These are phyloP conservation scores for Rhizopus delemar DNA, from an alignment of 371 early-diverging fungal species.

Conservation along the genomic window DNA sequence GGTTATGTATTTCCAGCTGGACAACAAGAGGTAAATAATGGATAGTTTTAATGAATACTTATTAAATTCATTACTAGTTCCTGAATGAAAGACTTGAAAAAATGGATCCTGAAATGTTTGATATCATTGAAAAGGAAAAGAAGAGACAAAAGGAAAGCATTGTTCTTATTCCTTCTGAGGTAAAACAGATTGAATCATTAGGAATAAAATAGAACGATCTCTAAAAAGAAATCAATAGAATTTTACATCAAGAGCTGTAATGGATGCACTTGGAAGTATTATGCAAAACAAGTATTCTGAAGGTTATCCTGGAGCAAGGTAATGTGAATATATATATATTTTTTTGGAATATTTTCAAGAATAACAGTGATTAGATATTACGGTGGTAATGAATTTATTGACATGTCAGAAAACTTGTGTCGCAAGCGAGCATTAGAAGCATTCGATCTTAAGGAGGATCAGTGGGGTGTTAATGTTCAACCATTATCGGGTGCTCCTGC, in stretches of 20 bases:
- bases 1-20: constrained; percentile 65
- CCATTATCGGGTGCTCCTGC: constrained; percentile 97
- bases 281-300: constrained; percentile 99
- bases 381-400: constrained; percentile 99
- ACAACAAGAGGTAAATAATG: constrained; percentile 52
- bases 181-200: constrained; percentile 23
- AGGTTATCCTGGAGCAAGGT: constrained; percentile 96
- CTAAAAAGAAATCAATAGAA: constrained; percentile 63
- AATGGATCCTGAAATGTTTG: constrained; percentile 91
- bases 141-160: constrained; percentile 93
- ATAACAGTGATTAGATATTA: constrained; percentile 75
- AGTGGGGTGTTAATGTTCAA: constrained; percentile 99
- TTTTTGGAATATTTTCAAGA: not conserved
- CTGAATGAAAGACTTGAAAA: constrained; percentile 70
- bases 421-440: constrained; percentile 95
- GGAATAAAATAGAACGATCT: not conserved
- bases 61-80: constrained; percentile 34
- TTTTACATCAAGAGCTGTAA: constrained; percentile 96
- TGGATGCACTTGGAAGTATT: constrained; percentile 96
- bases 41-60: not conserved
- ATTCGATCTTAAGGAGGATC: constrained; percentile 81
- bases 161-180: constrained; percentile 97
- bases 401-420: constrained; percentile 94
- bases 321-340: constrained; percentile 8
- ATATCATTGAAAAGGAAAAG: constrained; percentile 96